Conservation (phyloP, 202 grass and related monocot species). For the Cymbopogon flexuosus region DNA sequence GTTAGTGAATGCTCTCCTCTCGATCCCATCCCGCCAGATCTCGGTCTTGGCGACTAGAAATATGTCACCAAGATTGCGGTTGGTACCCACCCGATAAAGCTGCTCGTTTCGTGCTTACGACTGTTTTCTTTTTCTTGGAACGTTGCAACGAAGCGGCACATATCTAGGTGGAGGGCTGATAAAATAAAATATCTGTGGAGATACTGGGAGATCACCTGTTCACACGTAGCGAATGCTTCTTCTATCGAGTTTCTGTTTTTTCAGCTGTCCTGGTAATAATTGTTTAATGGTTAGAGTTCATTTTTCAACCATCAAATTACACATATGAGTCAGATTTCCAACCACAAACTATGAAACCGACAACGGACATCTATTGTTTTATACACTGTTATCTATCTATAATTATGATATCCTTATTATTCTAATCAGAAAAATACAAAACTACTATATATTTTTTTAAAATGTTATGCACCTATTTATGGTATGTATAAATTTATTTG, state of each 20-base stretch:
- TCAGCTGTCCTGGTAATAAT: neutral
- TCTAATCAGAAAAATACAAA: neutral
- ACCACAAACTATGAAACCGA: neutral
- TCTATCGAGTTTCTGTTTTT: neutral
- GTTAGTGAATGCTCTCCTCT: neutral
- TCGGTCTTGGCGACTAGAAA: constrained; percentile 2
- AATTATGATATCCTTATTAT: neutral
- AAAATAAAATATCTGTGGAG: neutral
- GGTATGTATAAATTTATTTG: neutral
- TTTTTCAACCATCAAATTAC: neutral
- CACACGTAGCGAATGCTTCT: neutral
- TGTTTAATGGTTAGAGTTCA: neutral
- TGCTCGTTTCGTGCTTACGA: neutral
- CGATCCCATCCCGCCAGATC: constrained; percentile 32
- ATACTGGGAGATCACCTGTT: too few relatives aligned
- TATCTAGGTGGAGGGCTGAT: neutral
- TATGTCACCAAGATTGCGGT: neutral
- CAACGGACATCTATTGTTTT: neutral
- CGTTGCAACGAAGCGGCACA: neutral
- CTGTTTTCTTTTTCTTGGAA: neutral
- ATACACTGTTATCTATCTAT: neutral
- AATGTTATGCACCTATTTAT: neutral
- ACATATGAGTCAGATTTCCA: neutral
- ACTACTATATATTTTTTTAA: neutral
- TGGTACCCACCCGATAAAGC: neutral